Conservation (phyloP, 768 basidiomycete genomes). For the Holtermannia corniformis region DNA sequence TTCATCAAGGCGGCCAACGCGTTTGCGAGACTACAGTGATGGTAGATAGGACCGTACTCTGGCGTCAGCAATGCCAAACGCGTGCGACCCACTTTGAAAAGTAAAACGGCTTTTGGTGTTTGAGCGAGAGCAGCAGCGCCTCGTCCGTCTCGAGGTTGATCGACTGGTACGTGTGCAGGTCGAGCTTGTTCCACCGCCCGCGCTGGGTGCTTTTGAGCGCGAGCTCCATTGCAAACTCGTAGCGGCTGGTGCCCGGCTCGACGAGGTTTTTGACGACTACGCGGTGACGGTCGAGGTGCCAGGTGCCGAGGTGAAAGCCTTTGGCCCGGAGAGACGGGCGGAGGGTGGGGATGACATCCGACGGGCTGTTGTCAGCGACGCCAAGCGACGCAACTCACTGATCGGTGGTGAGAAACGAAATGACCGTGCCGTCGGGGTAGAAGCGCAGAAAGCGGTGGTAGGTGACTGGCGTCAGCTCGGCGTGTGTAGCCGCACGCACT, state of each 20-base stretch:
- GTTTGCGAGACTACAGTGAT: background rate
- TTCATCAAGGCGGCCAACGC: conserved; percentile 32
- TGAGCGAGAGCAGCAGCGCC: conserved; percentile 56
- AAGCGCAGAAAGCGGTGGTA: conserved; percentile 94
- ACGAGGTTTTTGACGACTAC: conserved; percentile 25
- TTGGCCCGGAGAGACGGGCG: conserved; percentile 64
- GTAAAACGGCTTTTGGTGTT: conserved; percentile 84
- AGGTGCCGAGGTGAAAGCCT: conserved; percentile 36
- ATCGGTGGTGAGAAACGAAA: conserved; percentile 76
- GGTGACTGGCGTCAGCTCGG: conserved; percentile 47
- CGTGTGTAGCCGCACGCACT: conserved; percentile 28
- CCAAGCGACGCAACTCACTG: conserved; percentile 22
- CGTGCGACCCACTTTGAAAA: conserved; percentile 65
- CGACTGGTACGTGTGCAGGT: conserved; percentile 63
- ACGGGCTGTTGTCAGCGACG: conserved; percentile 20
- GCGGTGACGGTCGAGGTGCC: conserved; percentile 26
- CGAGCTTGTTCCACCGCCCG: conserved; percentile 62
- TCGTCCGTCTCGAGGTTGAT: conserved; percentile 70
- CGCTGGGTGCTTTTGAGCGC: conserved; percentile 52
- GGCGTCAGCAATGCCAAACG: background rate
- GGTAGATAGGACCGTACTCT: background rate
- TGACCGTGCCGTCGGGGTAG: conserved; percentile 73
- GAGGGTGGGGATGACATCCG: conserved; percentile 61
- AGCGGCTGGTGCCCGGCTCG: conserved; percentile 35
- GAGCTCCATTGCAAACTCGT: conserved; percentile 42